Percentiles rank a stretch among this genome's conserved stretches.
Evolutionary conservation across 305 asterid species (phyloP).

Genomic region (Fraxinus dipetala): DNA sequence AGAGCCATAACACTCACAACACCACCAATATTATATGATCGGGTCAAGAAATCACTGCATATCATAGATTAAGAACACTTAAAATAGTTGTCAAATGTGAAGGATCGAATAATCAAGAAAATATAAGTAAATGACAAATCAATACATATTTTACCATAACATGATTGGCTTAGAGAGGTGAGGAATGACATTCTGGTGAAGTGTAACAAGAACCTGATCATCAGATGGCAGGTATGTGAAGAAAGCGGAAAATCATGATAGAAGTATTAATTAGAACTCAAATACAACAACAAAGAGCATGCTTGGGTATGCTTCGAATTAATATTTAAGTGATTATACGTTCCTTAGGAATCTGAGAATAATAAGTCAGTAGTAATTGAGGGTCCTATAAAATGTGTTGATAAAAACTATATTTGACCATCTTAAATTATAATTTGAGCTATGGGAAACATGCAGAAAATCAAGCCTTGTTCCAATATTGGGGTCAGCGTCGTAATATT

Average conservation of each 20-base stretch:
- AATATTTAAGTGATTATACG: neutral
- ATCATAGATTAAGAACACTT: slow-evolving; percentile 15
- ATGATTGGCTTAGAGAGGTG: slow-evolving; percentile 75
- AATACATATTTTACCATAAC: slow-evolving; percentile 53
- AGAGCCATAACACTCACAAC: slow-evolving; percentile 97
- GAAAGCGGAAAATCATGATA: slow-evolving; percentile 7
- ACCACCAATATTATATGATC: slow-evolving; percentile 90
- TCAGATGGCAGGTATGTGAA: slow-evolving; percentile 16
- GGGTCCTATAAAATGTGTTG: neutral
- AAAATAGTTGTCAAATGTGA: slow-evolving; percentile 9
- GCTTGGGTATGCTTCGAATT: neutral
- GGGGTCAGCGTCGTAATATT: neutral
- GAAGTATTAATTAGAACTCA: neutral
- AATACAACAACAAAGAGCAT: neutral
- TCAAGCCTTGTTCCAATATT: neutral
- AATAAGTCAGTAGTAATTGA: neutral
- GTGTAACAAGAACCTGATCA: slow-evolving; percentile 72
- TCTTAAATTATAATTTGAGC: neutral
- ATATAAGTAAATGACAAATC: slow-evolving; percentile 16
- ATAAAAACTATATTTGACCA: neutral
- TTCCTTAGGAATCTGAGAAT: neutral
- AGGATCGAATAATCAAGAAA: slow-evolving; percentile 11
- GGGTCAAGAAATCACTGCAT: slow-evolving; percentile 92
- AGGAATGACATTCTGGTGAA: slow-evolving; percentile 76
- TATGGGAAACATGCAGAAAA: neutral